Conservation (phyloP, 2,329 filamentous ascomycete species). For the Pseudocercospora macadamiae region DNA sequence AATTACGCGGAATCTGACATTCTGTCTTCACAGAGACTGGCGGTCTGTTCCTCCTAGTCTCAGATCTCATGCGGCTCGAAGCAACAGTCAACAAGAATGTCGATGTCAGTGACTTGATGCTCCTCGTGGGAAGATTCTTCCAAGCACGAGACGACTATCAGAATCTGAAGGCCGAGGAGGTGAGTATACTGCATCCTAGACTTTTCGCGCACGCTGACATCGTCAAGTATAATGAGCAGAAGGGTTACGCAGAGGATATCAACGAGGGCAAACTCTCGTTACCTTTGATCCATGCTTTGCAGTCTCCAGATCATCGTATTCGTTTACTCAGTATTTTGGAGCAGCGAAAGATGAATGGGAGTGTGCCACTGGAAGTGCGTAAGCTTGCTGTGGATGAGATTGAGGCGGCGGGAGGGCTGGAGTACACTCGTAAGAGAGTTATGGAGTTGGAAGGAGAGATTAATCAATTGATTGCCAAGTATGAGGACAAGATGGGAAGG, state of each 20-base stretch:
- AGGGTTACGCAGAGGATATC: slow-evolving; percentile 11
- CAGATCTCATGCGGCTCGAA: slow-evolving; percentile 6
- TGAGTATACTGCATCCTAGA: neutral
- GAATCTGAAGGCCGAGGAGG: slow-evolving; percentile 1
- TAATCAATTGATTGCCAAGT: neutral
- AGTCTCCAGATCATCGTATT: slow-evolving; percentile 3
- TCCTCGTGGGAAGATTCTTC: slow-evolving; percentile 8
- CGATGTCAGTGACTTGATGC: slow-evolving; percentile 1
- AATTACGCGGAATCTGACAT: neutral
- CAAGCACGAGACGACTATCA: slow-evolving; percentile 12
- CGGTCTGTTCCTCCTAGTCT: slow-evolving; percentile 7
- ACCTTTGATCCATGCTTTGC: slow-evolving; percentile 12
- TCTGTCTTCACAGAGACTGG: slow-evolving; percentile 6
- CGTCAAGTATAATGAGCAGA: slow-evolving; percentile 4
- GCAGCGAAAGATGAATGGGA: slow-evolving; percentile 5
- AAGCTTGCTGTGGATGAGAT: slow-evolving; percentile 9
- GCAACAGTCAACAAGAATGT: slow-evolving; percentile 6
- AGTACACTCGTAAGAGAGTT: neutral
- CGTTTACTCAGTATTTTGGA: slow-evolving; percentile 10
- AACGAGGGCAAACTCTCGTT: slow-evolving; percentile 11
- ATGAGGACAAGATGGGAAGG: slow-evolving; percentile 1
- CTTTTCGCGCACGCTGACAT: neutral
- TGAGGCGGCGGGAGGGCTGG: slow-evolving; percentile 1
- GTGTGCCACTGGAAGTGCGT: slow-evolving; percentile 4
- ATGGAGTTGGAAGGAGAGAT: slow-evolving; percentile 2